Base-by-base conservation (phyloP, 805 yeast species). In the Wickerhamomyces chaumierensis region DNA sequence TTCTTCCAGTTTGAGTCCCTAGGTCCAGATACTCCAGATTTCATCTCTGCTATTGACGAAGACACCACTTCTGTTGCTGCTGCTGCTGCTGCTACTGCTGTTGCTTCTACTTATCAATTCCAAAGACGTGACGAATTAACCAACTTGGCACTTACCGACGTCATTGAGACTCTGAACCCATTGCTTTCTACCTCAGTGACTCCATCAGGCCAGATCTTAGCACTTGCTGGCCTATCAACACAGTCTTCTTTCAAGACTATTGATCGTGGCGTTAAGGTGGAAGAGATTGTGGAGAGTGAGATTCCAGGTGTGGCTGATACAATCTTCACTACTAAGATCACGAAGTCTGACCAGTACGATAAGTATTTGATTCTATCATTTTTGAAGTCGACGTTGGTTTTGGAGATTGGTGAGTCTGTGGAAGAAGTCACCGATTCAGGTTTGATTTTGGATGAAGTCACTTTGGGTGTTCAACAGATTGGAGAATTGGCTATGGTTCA, bases 1-100 rank as follows among this genome's bases (percentile, higher is more conserved):
- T 62, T 83, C n/a, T 84, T 78, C 50, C 95, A 86, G 54, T 81
- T 90, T 49, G 85, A 81, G 44, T 71, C 71, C 36, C 60, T 87
- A 34, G 95, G 94, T 1, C 78, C 73, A 35, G 76, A 70, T 18
- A 72, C 61, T 13, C 68, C 67, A 18, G 29, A 25, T 5, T 60
- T 38, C 49, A 54, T 43, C 29, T 49, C 57, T 12, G 49, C 52
- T 4, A 49, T 56, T 3, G 55, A 55, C 23, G 48, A 51, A 3
- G 62, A 69, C 1, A 61, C 59, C 29, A 61, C 61, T 18, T 31
- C 36, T 4, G 28, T n/a, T n/a, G n/a, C n/a, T n/a, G n/a, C n/a
- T n/a, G n/a, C n/a, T n/a, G n/a, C n/a, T n/a, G n/a, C n/a, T n/a
- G n/a, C n/a, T n/a, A n/a, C n/a, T n/a, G n/a, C n/a, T n/a, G n/a